Evolutionary conservation across 1,139 yeast genomes (phyloP), one percentile per base, ranked within the genome.

Genomic region (Geotrichum reessii): DNA sequence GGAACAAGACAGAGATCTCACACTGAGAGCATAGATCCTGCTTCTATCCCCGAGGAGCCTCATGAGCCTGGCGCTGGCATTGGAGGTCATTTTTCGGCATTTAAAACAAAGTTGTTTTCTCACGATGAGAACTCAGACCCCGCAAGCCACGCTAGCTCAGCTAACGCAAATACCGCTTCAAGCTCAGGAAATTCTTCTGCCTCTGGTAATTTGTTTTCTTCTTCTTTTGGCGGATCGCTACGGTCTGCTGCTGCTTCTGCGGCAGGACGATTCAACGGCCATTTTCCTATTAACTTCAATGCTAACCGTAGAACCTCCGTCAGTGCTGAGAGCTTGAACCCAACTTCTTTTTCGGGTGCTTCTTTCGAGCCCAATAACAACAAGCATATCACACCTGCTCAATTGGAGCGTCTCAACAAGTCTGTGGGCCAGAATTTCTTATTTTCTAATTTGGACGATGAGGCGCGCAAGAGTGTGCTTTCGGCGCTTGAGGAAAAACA

Each of bases 281-380:
- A 44, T 44, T 63, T 64, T 57, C 65, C 69, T 17, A 53, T 61
- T 44, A 63, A 65, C 50, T 86, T 87, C 74, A 87, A 87, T 69
- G 90, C 91, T 54, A 83, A 86, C 71, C 82, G 97, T 76, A 84
- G 96, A 76, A 86, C 90, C 4, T 86, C 95, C 28, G 96, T 90
- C 24, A 83, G 91, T 56, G 96, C 96, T 3, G 96, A 89, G 74
- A 61, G 67, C 27, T 59, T 69, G 50, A 66, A 65, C 56, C 72
- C 73, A 24, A 64, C 62, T 5, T 57, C 64, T 5, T 63, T 66
- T 42, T 54, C 60, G 1, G 65, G 63, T 4, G 62, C 65, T 5
- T 56, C 64, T 5, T 52, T 58, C 14, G 52, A 56, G 53, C 52
- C 51, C 44, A 53, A 31, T 52, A 55, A 53, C 22, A 52, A 42